Evolutionary conservation across 208 protist species (phyloP), one percentile per base, ranked within the genome.

Genomic region (Endotrypanum monterogeii): DNA sequence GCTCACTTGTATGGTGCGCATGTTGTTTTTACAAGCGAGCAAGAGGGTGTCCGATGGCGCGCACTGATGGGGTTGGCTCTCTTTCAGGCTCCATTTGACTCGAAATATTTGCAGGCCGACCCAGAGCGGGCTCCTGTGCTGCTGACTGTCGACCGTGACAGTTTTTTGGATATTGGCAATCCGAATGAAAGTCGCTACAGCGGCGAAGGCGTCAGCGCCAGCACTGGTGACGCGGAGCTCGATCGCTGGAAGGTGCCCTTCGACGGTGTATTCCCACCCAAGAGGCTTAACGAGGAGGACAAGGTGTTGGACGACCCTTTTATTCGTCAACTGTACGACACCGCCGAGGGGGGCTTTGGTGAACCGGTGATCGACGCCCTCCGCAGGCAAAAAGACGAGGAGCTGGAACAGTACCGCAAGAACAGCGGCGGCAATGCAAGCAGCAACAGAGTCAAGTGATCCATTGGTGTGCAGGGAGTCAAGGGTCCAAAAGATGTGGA

Each of bases 351-450:
- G 25, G 92, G 90, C 55, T 96, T 87, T 74, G 89, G 87, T 16
- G 91, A 97, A 63, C 87, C 90, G 25, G 79, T 72, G 18, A 93
- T 96, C 50, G 93, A 97, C 67, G 83, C 91, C 20, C 67, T 96
- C 58, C 87, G 90, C 28, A 88, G 81, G 68, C 91, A 96, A 79
- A 97, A 96, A 81, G 93, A 97, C 48, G 93, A 95, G 62, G 93
- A 97, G 75, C 82, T 97, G 39, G 90, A 95, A 73, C 86, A 92
- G 77, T 94, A 94, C 78, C 83, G 89, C 55, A 89, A 87, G 66
- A 73, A 73, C 16, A 73, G 65, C 55, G 68, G 39, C 52, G 76
- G n/a, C 35, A 60, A 54, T 3, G 71, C 57, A 28, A 77, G 70
- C 54, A 46, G 25, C 37, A 52, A 41, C 63, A 73, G 62, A 30